Evolutionary conservation across 129 eudicot genomes (phyloP), one percentile per base, ranked within the genome.

Genomic region (Flaveria sonorensis): DNA sequence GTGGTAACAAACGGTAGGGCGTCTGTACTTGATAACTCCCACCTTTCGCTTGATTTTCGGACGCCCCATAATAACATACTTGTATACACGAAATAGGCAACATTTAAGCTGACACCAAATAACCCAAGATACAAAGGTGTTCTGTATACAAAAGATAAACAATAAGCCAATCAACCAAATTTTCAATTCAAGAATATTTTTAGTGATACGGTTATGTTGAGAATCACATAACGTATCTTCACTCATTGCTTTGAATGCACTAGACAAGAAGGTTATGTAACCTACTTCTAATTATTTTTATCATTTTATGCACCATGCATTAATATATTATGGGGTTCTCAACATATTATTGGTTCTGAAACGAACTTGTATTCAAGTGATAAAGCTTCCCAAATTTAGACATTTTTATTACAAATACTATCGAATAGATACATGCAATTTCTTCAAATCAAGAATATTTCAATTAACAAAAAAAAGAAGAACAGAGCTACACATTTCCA

Each of bases 1-100:
- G 81, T 46, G 30, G 96, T 85, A 77, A 92, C 83, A 66, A 69
- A 86, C 21, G 90, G 97, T 73, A 92, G 87, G 21, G 97, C 96
- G 76, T 90, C 89, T 50, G 89, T 85, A 79, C 88, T 88, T 72
- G 94, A 85, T 72, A 89, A 74, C 68, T 92, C 97, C 97, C 92
- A 92, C 73, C 86, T 87, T 79, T 92, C 97, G 74, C 74, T 84
- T 55, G 84, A 87, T 69, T 87, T 89, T 73, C 88, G 56, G 40
- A 86, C 78, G 39, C 97, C 91, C 89, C 88, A 89, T 75, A 86
- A 81, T 80, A 86, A 76, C 86, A 89, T 81, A 84, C 92, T 87
- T 82, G 89, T 83, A 76, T 92, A 84, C 76, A 89, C 60, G 84
- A 89, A 92, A 79, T 77, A 87, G 26, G 73, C 57, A 59, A 81